Base-by-base conservation (phyloP, 2,329 filamentous ascomycete genomes). In the Thielaviopsis populi region DNA sequence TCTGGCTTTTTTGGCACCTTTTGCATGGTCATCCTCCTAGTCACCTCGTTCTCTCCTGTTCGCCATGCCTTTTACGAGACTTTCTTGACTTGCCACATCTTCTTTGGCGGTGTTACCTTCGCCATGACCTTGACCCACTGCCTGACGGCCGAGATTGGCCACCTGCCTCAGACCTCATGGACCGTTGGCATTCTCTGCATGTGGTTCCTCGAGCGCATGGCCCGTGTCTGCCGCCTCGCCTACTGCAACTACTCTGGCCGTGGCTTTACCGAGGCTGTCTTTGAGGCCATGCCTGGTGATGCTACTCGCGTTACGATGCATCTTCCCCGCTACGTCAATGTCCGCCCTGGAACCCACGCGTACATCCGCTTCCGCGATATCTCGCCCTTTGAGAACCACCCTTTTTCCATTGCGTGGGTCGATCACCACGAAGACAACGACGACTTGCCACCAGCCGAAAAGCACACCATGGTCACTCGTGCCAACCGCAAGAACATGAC, bases 1-100 rank as follows among this genome's bases (percentile, higher is more conserved):
- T 86, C 83, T 43, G 87, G 86, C 53, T 79, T 83, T 70, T 75
- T 85, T 30, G 85, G 80, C 56, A 80, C 77, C 1, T 72, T 82
- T 59, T 79, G 82, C 43, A 81, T 96, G 71, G 69, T 82, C 48
- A 72, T 88, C 54, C 78, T 97, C 56, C 71, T 88, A 63, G 70
- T 95, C 61, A 77, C 86, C 33, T 86, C 90, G 10, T 77, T 88
- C 63, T 92, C 90, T 1, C 87, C 91, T 0, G 72, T 99, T 61
- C 86, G 94, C 67, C 92, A 96, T 74, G 91, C 91, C 46, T 96
- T 96, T 73, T 99, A 99, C 76, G 94, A 99, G 76, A 95, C 90
- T 0, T 99, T 99, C 76, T 81, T 97, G 69, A 89, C 88, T 72
- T 75, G 87, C 37, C 94, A 97, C 75, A 91, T 95, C 69, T 73